Base-by-base conservation (phyloP, 768 basidiomycete genomes). In the Macrocybe gigantea region DNA sequence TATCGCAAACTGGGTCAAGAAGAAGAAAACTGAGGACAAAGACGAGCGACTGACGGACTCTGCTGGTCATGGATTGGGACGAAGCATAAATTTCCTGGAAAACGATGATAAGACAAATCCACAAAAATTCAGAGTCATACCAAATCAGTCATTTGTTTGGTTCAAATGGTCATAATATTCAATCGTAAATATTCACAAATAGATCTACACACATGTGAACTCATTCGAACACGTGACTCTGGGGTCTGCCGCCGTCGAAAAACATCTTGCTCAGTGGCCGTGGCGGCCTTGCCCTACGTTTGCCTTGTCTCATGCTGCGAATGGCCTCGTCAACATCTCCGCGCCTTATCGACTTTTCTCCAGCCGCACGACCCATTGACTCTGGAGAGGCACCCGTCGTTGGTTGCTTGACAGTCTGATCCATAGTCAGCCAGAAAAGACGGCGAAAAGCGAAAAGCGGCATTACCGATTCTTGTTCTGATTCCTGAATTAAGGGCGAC, bases 281-380 rank as follows among this genome's bases (percentile, higher is more conserved):
- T 6, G 60, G 56, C 13, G 71, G 70, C 40, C 79, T 72, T 29
- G 64, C 66, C 51, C 80, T 70, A 40, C 78, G 71, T 60, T 73
- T 79, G 33, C 82, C 91, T 41, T 77, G 78, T 38, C 79, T 78
- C 71, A 93, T 78, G 51, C 83, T 91, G 12, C 87, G 82, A 36
- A 97, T 85, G 1, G 87, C 88, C 56, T 88, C 79, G 54, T 97
- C 92, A 32, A 95, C 65, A 47, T 86, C 85, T 7, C 93, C 93
- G 34, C 84, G 78, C 6, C 83, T 82, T 51, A 88, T 60, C 1
- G 88, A 84, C 33, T 67, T 69, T 43, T 66, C 68, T 37, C 73
- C 75, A 41, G 73, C 69, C 29, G 67, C 53, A 33, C 59, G 63
- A 5, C 71, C 65, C 45, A 76, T 71, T 1, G 76, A 74, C 10